Conservation (phyloP, 192 early-diverging fungal genomes). For the Coemansia interrupta region DNA sequence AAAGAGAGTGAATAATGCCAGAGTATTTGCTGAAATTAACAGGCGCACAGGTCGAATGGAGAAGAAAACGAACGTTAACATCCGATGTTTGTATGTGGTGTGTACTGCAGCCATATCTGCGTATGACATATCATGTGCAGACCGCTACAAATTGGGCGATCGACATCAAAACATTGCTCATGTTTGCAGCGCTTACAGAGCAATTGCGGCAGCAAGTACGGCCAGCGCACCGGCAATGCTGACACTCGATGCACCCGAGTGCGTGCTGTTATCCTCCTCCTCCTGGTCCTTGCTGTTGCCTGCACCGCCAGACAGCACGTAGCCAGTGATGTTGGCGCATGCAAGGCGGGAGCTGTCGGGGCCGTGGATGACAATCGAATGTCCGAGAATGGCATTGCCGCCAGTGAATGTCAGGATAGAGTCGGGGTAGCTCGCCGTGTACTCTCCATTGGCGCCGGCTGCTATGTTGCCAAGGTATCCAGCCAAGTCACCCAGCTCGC, state of each 20-base stretch:
- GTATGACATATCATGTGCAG: background rate
- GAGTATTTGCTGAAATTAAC: background rate
- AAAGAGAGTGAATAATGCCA: background rate
- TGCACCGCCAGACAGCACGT: constrained; percentile 19
- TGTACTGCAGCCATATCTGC: background rate
- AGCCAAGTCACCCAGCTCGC: constrained; percentile 59
- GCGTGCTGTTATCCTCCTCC: background rate
- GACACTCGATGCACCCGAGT: constrained; percentile 11
- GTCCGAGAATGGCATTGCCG: constrained; percentile 50
- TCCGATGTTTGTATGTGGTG: no score
- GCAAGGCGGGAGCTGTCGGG: constrained; percentile 53
- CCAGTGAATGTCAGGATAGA: constrained; percentile 47
- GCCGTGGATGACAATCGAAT: constrained; percentile 59
- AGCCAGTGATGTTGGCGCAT: constrained; percentile 56
- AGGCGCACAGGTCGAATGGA: background rate
- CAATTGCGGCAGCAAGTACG: constrained; percentile 17
- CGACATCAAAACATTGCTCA: background rate
- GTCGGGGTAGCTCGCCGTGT: constrained; percentile 27
- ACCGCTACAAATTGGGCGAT: no score
- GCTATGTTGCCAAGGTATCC: constrained; percentile 56
- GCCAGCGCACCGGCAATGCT: constrained; percentile 15
- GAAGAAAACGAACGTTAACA: background rate
- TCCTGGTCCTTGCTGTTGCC: background rate
- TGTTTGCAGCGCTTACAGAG: constrained; percentile 1
- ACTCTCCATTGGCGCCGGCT: constrained; percentile 23